Percentiles rank a stretch among this genome's conserved stretches.
Conservation (phyloP, 257 asterid genomes). For the Petunia axillaris region DNA sequence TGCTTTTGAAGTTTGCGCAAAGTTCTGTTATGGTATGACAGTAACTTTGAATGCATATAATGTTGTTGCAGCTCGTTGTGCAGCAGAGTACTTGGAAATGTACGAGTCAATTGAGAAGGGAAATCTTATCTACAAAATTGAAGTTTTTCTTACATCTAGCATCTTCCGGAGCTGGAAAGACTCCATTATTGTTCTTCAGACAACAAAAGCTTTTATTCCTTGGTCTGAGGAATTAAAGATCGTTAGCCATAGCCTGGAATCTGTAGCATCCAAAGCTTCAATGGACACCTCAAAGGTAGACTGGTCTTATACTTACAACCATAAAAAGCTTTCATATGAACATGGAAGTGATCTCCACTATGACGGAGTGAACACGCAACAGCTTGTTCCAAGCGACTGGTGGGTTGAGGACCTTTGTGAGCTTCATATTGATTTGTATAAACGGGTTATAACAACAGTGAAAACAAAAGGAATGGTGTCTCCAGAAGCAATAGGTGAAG, state of each 20-base stretch:
- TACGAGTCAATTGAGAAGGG: slow-evolving; percentile 76
- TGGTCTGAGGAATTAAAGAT: slow-evolving; percentile 73
- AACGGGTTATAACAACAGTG: slow-evolving; percentile 61
- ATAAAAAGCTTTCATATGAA: slow-evolving; percentile 55
- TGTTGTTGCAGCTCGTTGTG: slow-evolving; percentile 81
- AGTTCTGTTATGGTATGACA: slow-evolving; percentile 82
- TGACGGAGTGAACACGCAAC: slow-evolving; percentile 62
- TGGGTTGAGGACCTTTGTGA: slow-evolving; percentile 93
- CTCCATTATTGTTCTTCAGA: slow-evolving; percentile 79
- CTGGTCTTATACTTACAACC: slow-evolving; percentile 77
- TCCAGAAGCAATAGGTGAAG: slow-evolving; percentile 69
- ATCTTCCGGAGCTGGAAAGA: slow-evolving; percentile 89
- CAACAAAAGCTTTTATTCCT: slow-evolving; percentile 66
- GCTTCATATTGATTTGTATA: slow-evolving; percentile 68
- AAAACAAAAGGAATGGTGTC: slow-evolving; percentile 57
- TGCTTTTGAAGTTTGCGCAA: slow-evolving; percentile 80
- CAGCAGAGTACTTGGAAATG: slow-evolving; percentile 89
- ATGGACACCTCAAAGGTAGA: slow-evolving; percentile 62
- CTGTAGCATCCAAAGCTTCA: slow-evolving; percentile 69
- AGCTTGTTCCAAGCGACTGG: slow-evolving; percentile 75
- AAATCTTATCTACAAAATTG: slow-evolving; percentile 81
- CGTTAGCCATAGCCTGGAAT: slow-evolving; percentile 61
- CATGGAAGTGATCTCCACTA: slow-evolving; percentile 48
- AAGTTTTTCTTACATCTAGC: slow-evolving; percentile 76
- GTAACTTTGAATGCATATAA: slow-evolving; percentile 84